A percentile compares a stretch with the other conserved stretches of the same genome.
phyloP scores from a whole-genome alignment of 257 asterid genomes.

The Paraleonurus japonicus region DNA sequence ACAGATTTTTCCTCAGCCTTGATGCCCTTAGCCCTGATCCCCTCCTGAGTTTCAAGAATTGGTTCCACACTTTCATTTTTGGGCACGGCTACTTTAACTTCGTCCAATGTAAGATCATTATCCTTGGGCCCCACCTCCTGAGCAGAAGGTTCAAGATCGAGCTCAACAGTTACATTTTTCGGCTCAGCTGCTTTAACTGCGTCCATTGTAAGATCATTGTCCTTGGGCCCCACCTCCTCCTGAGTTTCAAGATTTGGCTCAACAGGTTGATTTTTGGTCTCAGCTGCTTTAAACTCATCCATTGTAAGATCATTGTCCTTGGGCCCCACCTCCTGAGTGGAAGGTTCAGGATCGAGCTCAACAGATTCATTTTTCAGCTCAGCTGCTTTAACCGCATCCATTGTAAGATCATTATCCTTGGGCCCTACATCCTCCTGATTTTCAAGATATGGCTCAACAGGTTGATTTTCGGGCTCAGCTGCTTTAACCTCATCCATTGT shows the following conservation, averaged over 20 bases:
- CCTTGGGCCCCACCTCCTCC: slow-evolving; percentile 18
- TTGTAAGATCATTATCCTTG: slow-evolving; percentile 1
- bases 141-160: slow-evolving; percentile 14
- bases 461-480: slow-evolving; percentile 10
- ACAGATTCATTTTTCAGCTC: background rate
- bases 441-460: slow-evolving; percentile 14
- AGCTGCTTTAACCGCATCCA: slow-evolving; percentile 12
- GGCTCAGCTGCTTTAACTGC: slow-evolving; percentile 10
- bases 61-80: slow-evolving; percentile 5
- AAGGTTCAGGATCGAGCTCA: slow-evolving; percentile 19
- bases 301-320: slow-evolving; percentile 13
- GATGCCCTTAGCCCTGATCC: slow-evolving; percentile 11
- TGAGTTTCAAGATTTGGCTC: slow-evolving; percentile 14
- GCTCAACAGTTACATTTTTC: background rate
- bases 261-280: background rate
- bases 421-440: too few species aligned
- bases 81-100: slow-evolving; percentile 4
- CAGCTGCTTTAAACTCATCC: slow-evolving; percentile 16
- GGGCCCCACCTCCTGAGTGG: slow-evolving; percentile 10
- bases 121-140: slow-evolving; percentile 18
- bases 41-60: slow-evolving; percentile 18
- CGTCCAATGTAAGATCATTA: slow-evolving; percentile 12
- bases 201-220: slow-evolving; percentile 13
- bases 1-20: slow-evolving; percentile 24
- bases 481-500: slow-evolving; percentile 10